Percentiles rank a stretch among this genome's conserved stretches.
phyloP scores from a whole-genome alignment of 768 basidiomycete species.

The Gelatoporia subvermispora region DNA sequence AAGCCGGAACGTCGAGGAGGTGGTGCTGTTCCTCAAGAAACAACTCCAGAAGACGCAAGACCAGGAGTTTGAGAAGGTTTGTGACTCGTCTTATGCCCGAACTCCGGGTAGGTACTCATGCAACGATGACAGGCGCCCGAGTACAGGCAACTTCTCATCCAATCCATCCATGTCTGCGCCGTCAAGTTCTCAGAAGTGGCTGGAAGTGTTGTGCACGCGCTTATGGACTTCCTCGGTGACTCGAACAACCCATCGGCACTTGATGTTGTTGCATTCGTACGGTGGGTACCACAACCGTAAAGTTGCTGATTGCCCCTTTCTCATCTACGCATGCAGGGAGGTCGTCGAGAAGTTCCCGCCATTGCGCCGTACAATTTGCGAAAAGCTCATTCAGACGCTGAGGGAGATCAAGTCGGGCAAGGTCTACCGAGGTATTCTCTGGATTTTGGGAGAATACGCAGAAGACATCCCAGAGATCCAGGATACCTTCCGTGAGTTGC shows the following conservation, averaged over 20 bases:
- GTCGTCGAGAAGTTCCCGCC: slow-evolving; percentile 97
- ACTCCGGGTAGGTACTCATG: neutral
- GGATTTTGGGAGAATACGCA: slow-evolving; percentile 98
- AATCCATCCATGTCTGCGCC: slow-evolving; percentile 94
- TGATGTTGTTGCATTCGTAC: slow-evolving; percentile 87
- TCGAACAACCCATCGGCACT: slow-evolving; percentile 92
- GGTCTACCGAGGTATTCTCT: slow-evolving; percentile 92
- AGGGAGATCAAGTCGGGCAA: slow-evolving; percentile 92
- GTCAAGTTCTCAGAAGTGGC: slow-evolving; percentile 97
- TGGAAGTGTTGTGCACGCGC: slow-evolving; percentile 87
- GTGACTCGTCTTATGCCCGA: neutral
- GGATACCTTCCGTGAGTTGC: slow-evolving; percentile 67
- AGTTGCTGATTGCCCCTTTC: neutral
- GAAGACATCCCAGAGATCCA: slow-evolving; percentile 63
- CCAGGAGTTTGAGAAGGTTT: slow-evolving; percentile 86
- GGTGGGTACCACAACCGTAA: slow-evolving; percentile 25
- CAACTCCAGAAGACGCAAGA: slow-evolving; percentile 93
- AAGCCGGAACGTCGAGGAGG: slow-evolving; percentile 93
- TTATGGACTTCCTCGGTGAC: slow-evolving; percentile 94
- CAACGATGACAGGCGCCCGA: slow-evolving; percentile 65
- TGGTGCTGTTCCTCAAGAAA: slow-evolving; percentile 95
- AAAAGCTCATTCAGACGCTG: slow-evolving; percentile 79
- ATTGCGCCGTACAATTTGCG: slow-evolving; percentile 75
- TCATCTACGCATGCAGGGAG: slow-evolving; percentile 45
- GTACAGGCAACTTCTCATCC: slow-evolving; percentile 93